These are phyloP conservation scores for Pseudocercospora musae DNA, from an alignment of 2,329 filamentous ascomycete species.

Conservation along the genomic window DNA sequence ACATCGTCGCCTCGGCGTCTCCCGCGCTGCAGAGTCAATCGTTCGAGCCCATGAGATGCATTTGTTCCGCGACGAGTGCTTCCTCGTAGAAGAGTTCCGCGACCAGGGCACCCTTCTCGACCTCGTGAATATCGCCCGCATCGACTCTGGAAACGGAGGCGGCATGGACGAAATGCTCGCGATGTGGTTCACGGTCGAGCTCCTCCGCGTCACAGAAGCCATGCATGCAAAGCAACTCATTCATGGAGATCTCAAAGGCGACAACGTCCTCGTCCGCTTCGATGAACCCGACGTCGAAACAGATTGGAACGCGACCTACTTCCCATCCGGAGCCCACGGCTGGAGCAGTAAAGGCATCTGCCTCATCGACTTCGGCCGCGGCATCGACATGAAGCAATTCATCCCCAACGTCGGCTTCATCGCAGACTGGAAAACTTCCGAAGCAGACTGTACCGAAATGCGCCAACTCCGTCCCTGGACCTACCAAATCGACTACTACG, in stretches of 20 bases:
- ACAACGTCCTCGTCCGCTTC: conserved; percentile 90
- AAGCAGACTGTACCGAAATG: conserved; percentile 92
- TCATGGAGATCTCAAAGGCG: conserved; percentile 91
- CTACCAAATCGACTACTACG: conserved; percentile 95
- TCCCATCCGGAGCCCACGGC: conserved; percentile 67
- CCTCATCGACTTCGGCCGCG: conserved; percentile 92
- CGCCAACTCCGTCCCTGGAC: conserved; percentile 93
- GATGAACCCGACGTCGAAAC: conserved; percentile 47
- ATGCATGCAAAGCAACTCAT: conserved; percentile 76
- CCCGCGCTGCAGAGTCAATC: conserved; percentile 70
- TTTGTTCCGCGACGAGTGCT: conserved; percentile 84
- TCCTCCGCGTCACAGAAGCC: conserved; percentile 84
- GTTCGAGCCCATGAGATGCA: conserved; percentile 87
- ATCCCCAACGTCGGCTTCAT: conserved; percentile 75
- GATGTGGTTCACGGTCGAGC: conserved; percentile 93
- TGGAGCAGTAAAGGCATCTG: conserved; percentile 78
- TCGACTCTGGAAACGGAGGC: conserved; percentile 52
- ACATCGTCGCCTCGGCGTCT: conserved; percentile 68
- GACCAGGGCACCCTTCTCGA: conserved; percentile 92
- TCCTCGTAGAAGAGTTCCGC: conserved; percentile 81
- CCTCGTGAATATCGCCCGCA: conserved; percentile 80
- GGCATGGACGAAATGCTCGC: conserved; percentile 86
- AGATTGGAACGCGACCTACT: conserved; percentile 63
- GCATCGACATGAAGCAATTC: conserved; percentile 90
- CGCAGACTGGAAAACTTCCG: conserved; percentile 87